Evolutionary conservation across 2,329 filamentous ascomycete genomes (phyloP).

Genomic region (Paracoccidioides lutzii): DNA sequence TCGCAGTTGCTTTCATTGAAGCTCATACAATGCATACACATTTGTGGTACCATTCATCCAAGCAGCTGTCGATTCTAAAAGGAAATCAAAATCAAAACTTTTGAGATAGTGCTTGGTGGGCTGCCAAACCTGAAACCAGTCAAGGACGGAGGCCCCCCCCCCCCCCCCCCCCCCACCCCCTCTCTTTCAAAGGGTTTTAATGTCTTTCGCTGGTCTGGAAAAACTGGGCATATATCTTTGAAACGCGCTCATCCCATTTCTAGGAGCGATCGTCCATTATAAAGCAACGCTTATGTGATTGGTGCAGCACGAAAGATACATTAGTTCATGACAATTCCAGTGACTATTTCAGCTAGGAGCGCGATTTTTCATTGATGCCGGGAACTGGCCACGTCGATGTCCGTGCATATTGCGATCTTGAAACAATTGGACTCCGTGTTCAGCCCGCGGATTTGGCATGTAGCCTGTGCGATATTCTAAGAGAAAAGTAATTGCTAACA

Average conservation of each 20-base stretch:
- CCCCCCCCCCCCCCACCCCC: not conserved
- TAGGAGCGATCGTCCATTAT: not conserved
- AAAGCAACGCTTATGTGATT: not conserved
- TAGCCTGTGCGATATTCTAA: not conserved
- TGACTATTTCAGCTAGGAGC: not conserved
- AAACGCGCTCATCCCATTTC: not conserved
- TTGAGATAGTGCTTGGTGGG: not conserved
- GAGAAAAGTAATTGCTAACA: not conserved
- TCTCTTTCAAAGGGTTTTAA: not conserved
- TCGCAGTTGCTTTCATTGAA: not conserved
- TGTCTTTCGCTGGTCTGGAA: not conserved
- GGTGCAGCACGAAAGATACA: not conserved
- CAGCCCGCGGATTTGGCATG: not conserved
- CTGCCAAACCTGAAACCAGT: not conserved
- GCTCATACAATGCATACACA: not conserved
- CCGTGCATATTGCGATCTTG: not conserved
- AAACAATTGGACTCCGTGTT: not conserved
- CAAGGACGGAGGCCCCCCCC: not conserved
- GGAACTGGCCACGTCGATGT: not conserved
- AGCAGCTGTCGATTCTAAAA: not conserved
- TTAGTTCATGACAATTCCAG: not conserved
- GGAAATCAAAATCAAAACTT: not conserved
- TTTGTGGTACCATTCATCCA: not conserved
- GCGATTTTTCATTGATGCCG: not conserved
- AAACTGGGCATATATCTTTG: not conserved